A percentile compares a stretch with the other conserved stretches of the same genome.
Conservation (phyloP, 2,329 filamentous ascomycete species). For the Volutella citrinella region DNA sequence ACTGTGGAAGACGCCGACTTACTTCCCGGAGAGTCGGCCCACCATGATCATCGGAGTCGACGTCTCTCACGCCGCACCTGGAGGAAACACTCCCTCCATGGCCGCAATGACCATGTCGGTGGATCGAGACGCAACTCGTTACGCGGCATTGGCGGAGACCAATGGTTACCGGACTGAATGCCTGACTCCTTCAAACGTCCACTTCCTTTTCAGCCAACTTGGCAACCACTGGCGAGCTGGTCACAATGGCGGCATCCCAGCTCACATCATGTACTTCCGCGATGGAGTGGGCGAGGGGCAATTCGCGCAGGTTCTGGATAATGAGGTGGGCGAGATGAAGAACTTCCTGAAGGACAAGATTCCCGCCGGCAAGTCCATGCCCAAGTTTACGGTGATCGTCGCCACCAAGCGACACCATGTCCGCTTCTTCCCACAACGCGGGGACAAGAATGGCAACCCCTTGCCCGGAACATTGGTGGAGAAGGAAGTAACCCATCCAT, state of each 20-base stretch:
- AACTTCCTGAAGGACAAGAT: conserved; percentile 45
- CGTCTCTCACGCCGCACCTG: conserved; percentile 79
- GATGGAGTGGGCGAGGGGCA: conserved; percentile 90
- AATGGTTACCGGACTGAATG: conserved; percentile 84
- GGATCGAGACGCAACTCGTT: conserved; percentile 69
- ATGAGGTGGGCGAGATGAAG: conserved; percentile 75
- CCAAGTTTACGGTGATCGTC: conserved; percentile 81
- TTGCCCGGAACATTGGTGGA: conserved; percentile 87
- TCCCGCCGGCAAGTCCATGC: conserved; percentile 29
- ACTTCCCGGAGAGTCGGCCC: conserved; percentile 40
- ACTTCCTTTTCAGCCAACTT: conserved; percentile 62
- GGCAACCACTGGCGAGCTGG: conserved; percentile 62
- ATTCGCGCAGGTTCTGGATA: conserved; percentile 72
- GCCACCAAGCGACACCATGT: conserved; percentile 94
- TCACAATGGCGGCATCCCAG: conserved; percentile 46
- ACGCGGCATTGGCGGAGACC: conserved; percentile 74
- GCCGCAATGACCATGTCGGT: conserved; percentile 83
- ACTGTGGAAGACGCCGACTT: conserved; percentile 32
- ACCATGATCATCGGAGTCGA: conserved; percentile 90
- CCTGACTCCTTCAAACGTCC: conserved; percentile 64
- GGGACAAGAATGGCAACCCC: conserved; percentile 77
- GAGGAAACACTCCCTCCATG: conserved; percentile 66
- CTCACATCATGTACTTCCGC: conserved; percentile 86
- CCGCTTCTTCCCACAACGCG: conserved; percentile 76
- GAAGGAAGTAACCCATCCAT: conserved; percentile 83